Percentiles rank a stretch among this genome's conserved stretches.
These are phyloP conservation scores for Iberis pinnata DNA, from an alignment of 345 rosid species.

Conservation along the genomic window DNA sequence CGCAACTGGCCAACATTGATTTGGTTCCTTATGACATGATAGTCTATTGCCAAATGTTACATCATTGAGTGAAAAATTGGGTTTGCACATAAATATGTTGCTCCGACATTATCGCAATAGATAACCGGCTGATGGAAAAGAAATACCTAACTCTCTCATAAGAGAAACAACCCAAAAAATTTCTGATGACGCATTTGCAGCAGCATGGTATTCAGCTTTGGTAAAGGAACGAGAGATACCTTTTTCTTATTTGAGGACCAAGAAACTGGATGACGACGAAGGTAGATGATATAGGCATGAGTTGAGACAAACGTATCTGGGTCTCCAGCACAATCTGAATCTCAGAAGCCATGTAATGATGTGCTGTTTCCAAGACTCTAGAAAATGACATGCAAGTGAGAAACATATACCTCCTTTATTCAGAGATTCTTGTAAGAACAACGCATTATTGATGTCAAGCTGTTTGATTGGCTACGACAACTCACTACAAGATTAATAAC, in stretches of 20 bases:
- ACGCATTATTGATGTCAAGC: too few relatives aligned
- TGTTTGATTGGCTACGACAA: too few relatives aligned
- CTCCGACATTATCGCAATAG: background rate
- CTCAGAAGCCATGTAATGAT: background rate
- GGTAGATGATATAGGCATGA: too few relatives aligned
- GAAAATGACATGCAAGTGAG: background rate
- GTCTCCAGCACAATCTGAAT: background rate
- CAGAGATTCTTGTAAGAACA: too few relatives aligned
- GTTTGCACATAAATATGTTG: background rate
- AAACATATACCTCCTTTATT: too few relatives aligned
- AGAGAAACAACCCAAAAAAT: background rate
- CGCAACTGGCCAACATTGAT: background rate
- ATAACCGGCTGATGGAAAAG: background rate
- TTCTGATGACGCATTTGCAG: background rate
- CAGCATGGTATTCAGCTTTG: too few relatives aligned
- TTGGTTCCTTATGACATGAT: background rate
- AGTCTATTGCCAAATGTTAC: background rate
- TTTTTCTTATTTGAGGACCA: too few relatives aligned
- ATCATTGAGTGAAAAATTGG: background rate
- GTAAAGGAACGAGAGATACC: too few relatives aligned
- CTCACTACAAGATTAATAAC: too few relatives aligned
- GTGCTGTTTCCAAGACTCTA: background rate
- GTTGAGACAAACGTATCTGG: background rate
- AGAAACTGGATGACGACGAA: too few relatives aligned
- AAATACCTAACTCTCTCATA: too few relatives aligned